Evolutionary conservation across 2,329 filamentous ascomycete species (phyloP), one percentile per base, ranked within the genome.

Genomic region (Aciculosporium take): DNA sequence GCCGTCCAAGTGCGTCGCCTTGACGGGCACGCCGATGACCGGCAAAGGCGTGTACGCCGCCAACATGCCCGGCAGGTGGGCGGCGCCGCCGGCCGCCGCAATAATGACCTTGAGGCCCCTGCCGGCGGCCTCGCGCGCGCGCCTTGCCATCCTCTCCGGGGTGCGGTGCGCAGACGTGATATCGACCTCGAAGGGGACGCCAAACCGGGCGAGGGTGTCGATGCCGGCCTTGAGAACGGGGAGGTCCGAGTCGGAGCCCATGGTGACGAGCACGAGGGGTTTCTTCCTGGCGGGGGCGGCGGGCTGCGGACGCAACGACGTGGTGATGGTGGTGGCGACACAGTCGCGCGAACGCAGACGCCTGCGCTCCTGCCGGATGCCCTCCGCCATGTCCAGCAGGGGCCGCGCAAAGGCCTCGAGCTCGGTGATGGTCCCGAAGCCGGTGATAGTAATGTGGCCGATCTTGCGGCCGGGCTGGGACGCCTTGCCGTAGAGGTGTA

Each of bases 401-500:
- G 81, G 75, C 29, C 81, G 74, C 12, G 79, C 71, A 13, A 71
- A 66, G 56, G 58, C 48, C 45, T 71, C 67, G 13, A 77, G 61
- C n/a, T 81, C 77, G 51, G 79, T 71, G 29, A 72, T 65, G 55
- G 88, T 76, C 0, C 74, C 77, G 10, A 73, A 68, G 1, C 78
- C 79, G 2, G 84, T 83, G 29, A 94, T 65, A 1, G 88, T 96
- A 50, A 98, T 76, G 59, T 98, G 91, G 9, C 89, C 89, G 66
- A 96, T 96, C 62, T 96, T 98, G 35, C 91, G 80, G 27, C 85
- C 82, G 4, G 84, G 85, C 52, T 87, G 84, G 21, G 87, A 83
- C 36, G 75, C 76, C 63, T 96, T 96, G 54, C 88, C 88, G 64
- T 98, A 98, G 36, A 95, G 75, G 55, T 98, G 89, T 9, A 95